Base-by-base conservation (phyloP, 2,329 filamentous ascomycete species). In the Tricladium varicosporioides region DNA sequence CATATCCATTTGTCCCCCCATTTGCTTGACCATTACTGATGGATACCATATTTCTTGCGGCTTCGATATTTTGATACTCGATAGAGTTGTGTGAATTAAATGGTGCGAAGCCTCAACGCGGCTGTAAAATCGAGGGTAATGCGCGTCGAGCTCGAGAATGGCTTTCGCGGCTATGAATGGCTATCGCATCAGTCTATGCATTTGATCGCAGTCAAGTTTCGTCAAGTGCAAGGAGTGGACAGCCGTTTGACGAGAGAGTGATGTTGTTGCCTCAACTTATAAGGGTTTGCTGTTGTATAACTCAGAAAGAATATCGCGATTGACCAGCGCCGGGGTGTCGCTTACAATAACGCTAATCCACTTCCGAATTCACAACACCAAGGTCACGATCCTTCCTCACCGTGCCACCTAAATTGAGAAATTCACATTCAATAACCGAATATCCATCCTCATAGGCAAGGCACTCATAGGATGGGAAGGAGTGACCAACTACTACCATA, bases 1-100 rank as follows among this genome's bases (percentile, higher is more conserved):
- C 60, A 53, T 62, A 54, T 14, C 67, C 65, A 57, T 70, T 69
- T 31, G 63, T 47, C 18, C 61, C 65, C 5, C 65, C 62, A 63
- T 69, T 67, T 2, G 48, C 19, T 48, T 64, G 60, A n/a, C 62
- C 64, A 49, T 66, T 66, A 27, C 50, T 61, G 27, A 54, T 53
- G 40, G 66, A 50, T 33, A 67, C 63, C 68, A 71, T 67, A 27
- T 27, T 27, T 27, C 22, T 27, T 27, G 22, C 22, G 22, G 7
- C 22, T 7, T 27, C 7, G 22, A 27, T 27, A 27, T 27, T 7
- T 7, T 27, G 7, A 7, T 27, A 27, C 22, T 27, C 22, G 22
- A 27, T 7, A 27, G 22, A 7, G 22, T 7, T 27, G 7, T 27
- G 15, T 45, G 15, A n/a, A 36, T 14, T 18, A 18, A 43, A 13